Conservation (phyloP, 352 stramenopile species). For the Phytopythium litorale region DNA sequence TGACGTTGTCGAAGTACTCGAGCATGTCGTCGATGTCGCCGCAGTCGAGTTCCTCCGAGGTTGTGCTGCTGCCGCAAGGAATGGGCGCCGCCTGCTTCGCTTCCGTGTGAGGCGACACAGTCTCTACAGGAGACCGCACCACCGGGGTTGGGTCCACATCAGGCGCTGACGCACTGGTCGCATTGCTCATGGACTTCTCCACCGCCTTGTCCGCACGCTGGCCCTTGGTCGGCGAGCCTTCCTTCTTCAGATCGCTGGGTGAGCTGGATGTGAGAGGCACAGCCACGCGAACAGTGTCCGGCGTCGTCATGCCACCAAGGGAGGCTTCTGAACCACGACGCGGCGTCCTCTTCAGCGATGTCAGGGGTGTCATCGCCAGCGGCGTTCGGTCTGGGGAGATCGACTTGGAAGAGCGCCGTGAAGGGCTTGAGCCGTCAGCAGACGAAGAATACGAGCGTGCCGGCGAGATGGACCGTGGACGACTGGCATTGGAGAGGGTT, state of each 20-base stretch:
- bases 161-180: background rate
- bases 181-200: background rate
- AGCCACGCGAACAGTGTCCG: background rate
- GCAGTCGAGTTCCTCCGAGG: constrained; percentile 29
- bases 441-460: background rate
- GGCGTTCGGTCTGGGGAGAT: background rate
- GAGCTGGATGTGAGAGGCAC: background rate
- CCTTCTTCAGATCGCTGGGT: background rate
- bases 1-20: constrained; percentile 72
- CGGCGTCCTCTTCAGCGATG: background rate
- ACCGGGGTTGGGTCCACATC: background rate
- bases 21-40: constrained; percentile 69
- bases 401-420: background rate
- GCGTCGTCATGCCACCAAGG: background rate
- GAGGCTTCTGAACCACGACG: background rate
- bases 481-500: constrained; percentile 2
- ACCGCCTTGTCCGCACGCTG: background rate
- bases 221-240: background rate
- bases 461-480: background rate
- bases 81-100: background rate
- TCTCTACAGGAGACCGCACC: background rate
- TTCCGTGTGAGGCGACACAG: background rate
- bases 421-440: background rate
- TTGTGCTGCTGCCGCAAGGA: constrained; percentile 19
- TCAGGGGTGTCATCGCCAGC: background rate